phyloP scores from a whole-genome alignment of 257 asterid genomes.

The Gentiana dahurica region DNA sequence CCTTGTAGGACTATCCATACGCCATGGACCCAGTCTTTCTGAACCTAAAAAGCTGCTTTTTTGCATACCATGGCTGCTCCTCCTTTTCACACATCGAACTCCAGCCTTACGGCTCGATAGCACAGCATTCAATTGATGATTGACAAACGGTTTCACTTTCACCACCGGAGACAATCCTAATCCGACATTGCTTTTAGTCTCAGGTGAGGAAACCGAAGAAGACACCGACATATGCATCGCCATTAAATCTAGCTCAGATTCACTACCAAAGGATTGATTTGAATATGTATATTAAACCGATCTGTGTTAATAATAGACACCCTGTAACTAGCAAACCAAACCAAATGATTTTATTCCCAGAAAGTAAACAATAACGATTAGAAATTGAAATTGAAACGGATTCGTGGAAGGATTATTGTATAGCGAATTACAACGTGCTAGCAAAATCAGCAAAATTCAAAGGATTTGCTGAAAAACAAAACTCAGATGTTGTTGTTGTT shows the following conservation, averaged over 20 bases:
- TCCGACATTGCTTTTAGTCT: conserved; percentile 15
- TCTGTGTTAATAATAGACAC: no score
- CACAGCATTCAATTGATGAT: conserved; percentile 71
- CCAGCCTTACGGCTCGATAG: conserved; percentile 35
- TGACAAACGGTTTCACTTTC: conserved; percentile 37
- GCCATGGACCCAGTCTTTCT: conserved; percentile 49
- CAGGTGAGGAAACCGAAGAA: conserved; percentile 31
- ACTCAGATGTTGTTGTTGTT: neutral
- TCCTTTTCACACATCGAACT: conserved; percentile 25
- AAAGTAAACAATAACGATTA: no score
- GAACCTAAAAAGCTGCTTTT: conserved; percentile 36
- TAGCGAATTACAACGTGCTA: no score
- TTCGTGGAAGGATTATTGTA: no score
- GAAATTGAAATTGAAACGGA: no score
- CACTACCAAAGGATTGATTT: no score
- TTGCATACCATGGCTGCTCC: conserved; percentile 19
- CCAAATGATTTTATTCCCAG: no score
- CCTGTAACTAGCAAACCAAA: no score
- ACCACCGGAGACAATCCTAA: conserved; percentile 19
- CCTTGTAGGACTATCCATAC: conserved; percentile 42
- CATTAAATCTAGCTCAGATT: neutral
- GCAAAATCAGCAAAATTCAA: no score
- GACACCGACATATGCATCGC: conserved; percentile 48
- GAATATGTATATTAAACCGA: no score
- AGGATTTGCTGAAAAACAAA: neutral